Percentiles rank a stretch among this genome's conserved stretches.
Conservation (phyloP, 1,139 yeast genomes). For the Suhomyces bribrorum region DNA sequence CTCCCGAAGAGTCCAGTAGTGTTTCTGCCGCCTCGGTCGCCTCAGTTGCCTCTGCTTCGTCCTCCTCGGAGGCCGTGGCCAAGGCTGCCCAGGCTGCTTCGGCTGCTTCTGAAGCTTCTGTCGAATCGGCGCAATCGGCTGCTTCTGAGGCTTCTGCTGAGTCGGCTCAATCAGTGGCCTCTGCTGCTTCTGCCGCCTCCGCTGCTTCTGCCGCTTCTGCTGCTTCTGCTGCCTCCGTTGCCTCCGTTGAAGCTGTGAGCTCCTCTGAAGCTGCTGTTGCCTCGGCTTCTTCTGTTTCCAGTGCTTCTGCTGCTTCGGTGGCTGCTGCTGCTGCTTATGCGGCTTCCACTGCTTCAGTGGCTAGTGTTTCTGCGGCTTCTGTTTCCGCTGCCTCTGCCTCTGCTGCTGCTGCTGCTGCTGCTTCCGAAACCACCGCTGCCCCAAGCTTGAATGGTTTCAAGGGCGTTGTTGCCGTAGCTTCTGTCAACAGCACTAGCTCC, state of each 20-base stretch:
- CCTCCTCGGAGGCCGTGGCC: too few relatives aligned
- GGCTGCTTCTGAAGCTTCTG: constrained; percentile 14
- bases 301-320: constrained; percentile 13
- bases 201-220: constrained; percentile 18
- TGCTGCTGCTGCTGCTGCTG: constrained; percentile 19
- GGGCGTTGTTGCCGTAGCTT: constrained; percentile 52
- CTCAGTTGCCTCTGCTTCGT: constrained; percentile 18
- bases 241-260: constrained; percentile 18
- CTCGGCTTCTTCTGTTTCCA: constrained; percentile 15
- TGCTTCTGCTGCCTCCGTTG: constrained; percentile 15
- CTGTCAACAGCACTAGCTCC: constrained; percentile 28
- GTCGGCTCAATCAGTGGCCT: constrained; percentile 20
- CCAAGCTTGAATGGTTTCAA: constrained; percentile 36
- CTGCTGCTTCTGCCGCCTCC: constrained; percentile 17
- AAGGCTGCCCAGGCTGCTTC: constrained; percentile 18
- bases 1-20: constrained; percentile 43
- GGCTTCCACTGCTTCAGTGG: constrained; percentile 13
- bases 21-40: constrained; percentile 22
- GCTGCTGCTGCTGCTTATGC: constrained; percentile 18
- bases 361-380: constrained; percentile 15
- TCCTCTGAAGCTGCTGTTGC: constrained; percentile 20
- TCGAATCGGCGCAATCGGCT: too few relatives aligned
- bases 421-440: constrained; percentile 19
- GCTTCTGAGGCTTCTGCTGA: constrained; percentile 20
- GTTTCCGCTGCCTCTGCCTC: constrained; percentile 19